These are phyloP conservation scores for Platanus orientalis DNA, from an alignment of 164 flowering plant genomes.

Conservation along the genomic window DNA sequence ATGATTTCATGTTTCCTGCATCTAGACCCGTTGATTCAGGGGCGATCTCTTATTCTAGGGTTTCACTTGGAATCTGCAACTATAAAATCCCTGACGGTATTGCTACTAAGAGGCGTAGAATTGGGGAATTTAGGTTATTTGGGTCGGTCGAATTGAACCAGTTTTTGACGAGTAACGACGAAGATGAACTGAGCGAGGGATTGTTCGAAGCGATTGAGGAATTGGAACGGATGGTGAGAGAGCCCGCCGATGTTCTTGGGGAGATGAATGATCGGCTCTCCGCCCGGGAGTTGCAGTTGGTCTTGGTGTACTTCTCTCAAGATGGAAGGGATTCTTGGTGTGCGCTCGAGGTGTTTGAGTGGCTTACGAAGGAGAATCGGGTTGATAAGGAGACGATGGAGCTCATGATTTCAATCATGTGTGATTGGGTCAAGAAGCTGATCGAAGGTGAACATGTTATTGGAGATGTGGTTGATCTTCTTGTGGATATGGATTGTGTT, in stretches of 20 bases:
- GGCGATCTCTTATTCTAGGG: conserved; percentile 15
- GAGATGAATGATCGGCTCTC: conserved; percentile 75
- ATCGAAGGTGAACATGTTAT: conserved; percentile 49
- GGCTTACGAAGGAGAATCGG: conserved; percentile 77
- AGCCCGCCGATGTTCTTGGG: conserved; percentile 80
- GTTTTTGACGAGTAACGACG: conserved; percentile 50
- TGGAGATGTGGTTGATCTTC: conserved; percentile 72
- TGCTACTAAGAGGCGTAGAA: conserved; percentile 16
- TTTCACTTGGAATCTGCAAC: conserved; percentile 11
- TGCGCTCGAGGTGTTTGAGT: conserved; percentile 91
- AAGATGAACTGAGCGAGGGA: conserved; percentile 69
- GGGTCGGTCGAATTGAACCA: conserved; percentile 56
- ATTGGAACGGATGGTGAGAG: conserved; percentile 75
- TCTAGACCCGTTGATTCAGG: not conserved
- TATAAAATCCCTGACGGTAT: conserved; percentile 16
- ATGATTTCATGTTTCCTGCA: not conserved
- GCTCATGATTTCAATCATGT: conserved; percentile 93
- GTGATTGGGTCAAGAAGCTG: conserved; percentile 81
- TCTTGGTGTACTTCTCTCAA: conserved; percentile 82
- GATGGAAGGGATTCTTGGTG: conserved; percentile 97
- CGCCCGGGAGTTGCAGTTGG: conserved; percentile 70
- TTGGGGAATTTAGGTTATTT: conserved; percentile 34
- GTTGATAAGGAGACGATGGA: conserved; percentile 94
- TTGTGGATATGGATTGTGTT: conserved; percentile 93
- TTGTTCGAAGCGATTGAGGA: conserved; percentile 89